Evolutionary conservation across 441 rosid species (phyloP), one percentile per base, ranked within the genome.

Genomic region (Erysimum pusillum): DNA sequence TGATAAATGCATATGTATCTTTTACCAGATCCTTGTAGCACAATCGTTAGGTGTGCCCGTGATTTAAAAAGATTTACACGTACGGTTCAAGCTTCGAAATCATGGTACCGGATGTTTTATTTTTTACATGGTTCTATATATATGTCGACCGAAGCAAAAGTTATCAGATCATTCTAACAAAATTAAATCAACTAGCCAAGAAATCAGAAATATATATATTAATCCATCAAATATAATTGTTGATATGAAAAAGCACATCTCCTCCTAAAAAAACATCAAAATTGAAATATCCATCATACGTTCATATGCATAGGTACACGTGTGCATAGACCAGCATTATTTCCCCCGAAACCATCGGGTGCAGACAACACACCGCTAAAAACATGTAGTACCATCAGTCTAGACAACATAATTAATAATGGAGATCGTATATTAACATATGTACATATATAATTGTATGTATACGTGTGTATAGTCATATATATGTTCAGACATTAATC

Each of bases 331-430:
- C 63, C 63, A 44, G 15, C 75, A 76, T 52, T 20, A 35, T 69
- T 69, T 61, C 20, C 42, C 42, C 59, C 58, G 51, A 76, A 14
- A 53, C 59, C 57, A 22, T 62, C 35, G 35, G 64, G 70, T 69
- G 75, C 63, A 52, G 79, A 76, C 79, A 76, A 76, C 79, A 25
- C 79, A 76, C 35, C 38, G 31, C 52, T 48, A 62, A 61, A 61
- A 61, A 61, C 34, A 32, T 28, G 42, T 45, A 60, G 74, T 69
- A 69, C 64, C 41, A 66, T 25, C 20, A 69, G 65, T 62, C 75
- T 69, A 76, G 34, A 51, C 63, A 52, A 61, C 44, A 35, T 9
- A 52, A 53, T 6, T 35, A 68, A 68, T 76, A 52, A 76, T 76
- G n/a, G 49, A 76, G 57, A 32, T 42, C 58, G 49, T 25, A 25